Evolutionary conservation across 2,329 filamentous ascomycete species (phyloP).

Genomic region (Aspergillus latus): DNA sequence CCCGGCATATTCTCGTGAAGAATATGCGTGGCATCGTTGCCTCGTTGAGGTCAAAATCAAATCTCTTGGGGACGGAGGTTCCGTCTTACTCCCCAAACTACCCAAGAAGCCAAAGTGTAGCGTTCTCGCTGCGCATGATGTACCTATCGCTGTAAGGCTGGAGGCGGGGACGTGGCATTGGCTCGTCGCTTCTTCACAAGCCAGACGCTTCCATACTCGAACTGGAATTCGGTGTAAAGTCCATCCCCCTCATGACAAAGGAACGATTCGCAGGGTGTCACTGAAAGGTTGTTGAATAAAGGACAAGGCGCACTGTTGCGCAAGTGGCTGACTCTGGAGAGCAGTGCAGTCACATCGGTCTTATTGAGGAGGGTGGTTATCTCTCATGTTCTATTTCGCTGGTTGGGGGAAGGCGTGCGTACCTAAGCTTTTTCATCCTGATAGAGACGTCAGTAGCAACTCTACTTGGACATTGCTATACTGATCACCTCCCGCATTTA

Average conservation of each 20-base stretch:
- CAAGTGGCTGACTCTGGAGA: constrained; percentile 19
- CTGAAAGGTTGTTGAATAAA: constrained; percentile 32
- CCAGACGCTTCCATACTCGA: constrained; percentile 47
- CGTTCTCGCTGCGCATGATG: constrained; percentile 43
- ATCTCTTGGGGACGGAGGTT: constrained; percentile 41
- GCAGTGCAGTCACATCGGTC: background rate
- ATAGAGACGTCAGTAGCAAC: background rate
- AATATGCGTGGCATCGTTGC: constrained; percentile 44
- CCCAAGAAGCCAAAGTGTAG: constrained; percentile 43
- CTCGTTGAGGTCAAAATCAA: constrained; percentile 36
- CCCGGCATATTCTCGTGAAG: constrained; percentile 47
- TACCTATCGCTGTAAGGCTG: constrained; percentile 23
- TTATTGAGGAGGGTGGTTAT: background rate
- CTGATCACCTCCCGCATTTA: background rate
- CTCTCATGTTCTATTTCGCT: background rate
- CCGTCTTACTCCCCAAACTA: constrained; percentile 32
- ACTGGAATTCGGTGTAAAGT: constrained; percentile 46
- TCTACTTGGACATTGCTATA: background rate
- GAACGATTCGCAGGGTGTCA: constrained; percentile 37
- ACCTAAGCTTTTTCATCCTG: background rate
- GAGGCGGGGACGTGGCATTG: constrained; percentile 44
- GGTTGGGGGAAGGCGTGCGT: background rate
- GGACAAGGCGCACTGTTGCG: constrained; percentile 39
- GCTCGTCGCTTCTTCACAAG: constrained; percentile 42
- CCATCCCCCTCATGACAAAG: constrained; percentile 48